Evolutionary conservation across 495 filamentous ascomycete species (phyloP), one percentile per base, ranked within the genome.

Genomic region (Pyrenula aspistea): DNA sequence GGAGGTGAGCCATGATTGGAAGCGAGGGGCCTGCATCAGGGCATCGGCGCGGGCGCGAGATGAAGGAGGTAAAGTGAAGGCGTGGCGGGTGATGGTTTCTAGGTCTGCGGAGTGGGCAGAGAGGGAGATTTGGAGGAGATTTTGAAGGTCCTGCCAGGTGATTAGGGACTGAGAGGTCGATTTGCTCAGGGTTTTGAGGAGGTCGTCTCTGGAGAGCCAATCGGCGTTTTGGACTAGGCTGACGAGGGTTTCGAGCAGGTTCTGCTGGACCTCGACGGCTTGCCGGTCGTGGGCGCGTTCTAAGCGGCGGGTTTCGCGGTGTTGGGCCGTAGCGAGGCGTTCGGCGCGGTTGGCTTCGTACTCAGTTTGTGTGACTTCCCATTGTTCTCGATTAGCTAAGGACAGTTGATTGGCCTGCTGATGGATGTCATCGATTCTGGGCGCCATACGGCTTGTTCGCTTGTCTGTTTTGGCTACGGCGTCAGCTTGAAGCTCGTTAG

Each of bases 1-100:
- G 24, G 55, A 53, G 11, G 19, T 56, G 25, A 56, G n/a, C 55
- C 55, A 56, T 2, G 47, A 24, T 22, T 56, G 19, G n/a, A 56
- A 56, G 1, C 12, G n/a, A 20, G 10, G 31, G 19, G 20, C 50
- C 12, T 22, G 24, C 19, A 56, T 19, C 2, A 56, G 55, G 31
- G 31, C 11, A 52, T 53, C 24, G 22, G 31, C 55, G 23, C 19
- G 20, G 47, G 25, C 48, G 12, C 49, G 55, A 10, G 55, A 51
- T n/a, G 19, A 21, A 12, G 55, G 31, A 15, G 42, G 23, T 10
- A 56, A 24, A 12, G 31, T n/a, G 19, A 22, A 48, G 23, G 25
- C 36, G 23, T 56, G 55, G 31, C 55, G 55, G 23, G 50, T 56
- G 10, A 24, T 24, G 2, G 19, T 42, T 22, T 51, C 19, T 12